phyloP scores from a whole-genome alignment of 176 grass and related monocot genomes.

The Otatea glauca region DNA sequence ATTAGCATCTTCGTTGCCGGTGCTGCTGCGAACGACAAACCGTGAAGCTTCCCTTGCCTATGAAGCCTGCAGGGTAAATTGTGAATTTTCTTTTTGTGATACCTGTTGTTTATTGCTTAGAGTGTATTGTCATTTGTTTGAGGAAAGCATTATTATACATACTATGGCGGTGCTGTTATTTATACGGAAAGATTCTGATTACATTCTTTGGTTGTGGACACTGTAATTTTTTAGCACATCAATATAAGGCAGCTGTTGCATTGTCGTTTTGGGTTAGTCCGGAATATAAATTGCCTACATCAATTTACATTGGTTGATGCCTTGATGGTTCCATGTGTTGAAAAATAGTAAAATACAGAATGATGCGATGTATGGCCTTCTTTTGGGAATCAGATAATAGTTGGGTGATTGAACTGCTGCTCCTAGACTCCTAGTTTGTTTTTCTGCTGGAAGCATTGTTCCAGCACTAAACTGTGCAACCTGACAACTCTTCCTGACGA shows the following conservation, averaged over 20 bases:
- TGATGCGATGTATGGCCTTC: not conserved
- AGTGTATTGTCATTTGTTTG: conserved; percentile 57
- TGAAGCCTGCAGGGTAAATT: conserved; percentile 36
- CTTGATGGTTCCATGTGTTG: not conserved
- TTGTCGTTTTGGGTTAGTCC: not conserved
- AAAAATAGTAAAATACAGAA: too few relatives aligned
- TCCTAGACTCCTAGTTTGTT: not conserved
- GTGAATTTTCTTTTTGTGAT: conserved; percentile 48
- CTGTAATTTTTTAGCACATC: conserved; percentile 29
- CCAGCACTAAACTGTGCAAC: not conserved
- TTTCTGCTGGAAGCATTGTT: not conserved
- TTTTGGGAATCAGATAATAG: not conserved
- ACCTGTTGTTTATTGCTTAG: conserved; percentile 53
- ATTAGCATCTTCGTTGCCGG: conserved; percentile 29
- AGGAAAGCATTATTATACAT: conserved; percentile 27
- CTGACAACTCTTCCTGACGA: not conserved
- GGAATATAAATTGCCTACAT: not conserved
- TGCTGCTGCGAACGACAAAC: conserved; percentile 22
- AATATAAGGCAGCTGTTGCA: not conserved
- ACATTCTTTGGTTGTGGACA: conserved; percentile 49
- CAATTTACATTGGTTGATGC: not conserved
- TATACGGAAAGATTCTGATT: conserved; percentile 41
- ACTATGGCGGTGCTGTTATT: conserved; percentile 43
- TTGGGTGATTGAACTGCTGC: not conserved
- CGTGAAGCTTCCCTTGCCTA: conserved; percentile 27